Evolutionary conservation across 2,329 filamentous ascomycete genomes (phyloP).

Genomic region (Chaetothyriales sp.): DNA sequence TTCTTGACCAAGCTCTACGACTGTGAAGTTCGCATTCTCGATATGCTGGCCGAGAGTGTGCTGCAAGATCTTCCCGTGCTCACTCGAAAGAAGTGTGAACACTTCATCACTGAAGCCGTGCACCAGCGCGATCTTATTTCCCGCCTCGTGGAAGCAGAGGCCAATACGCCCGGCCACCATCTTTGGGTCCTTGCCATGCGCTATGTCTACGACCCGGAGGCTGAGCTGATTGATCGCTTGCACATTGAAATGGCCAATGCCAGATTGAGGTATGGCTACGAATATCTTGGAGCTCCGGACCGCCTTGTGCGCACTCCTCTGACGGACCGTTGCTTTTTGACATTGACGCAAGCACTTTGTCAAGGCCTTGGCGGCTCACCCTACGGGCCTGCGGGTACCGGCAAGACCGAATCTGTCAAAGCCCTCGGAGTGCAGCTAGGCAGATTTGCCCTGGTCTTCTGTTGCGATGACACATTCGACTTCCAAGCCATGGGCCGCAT

Average conservation of each 20-base stretch:
- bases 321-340: slow-evolving; percentile 96
- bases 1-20: slow-evolving; percentile 60
- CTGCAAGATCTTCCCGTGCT: slow-evolving; percentile 78
- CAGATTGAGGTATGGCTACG: slow-evolving; percentile 87
- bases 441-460: slow-evolving; percentile 96
- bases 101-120: slow-evolving; percentile 96
- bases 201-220: slow-evolving; percentile 72
- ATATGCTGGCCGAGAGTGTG: slow-evolving; percentile 75
- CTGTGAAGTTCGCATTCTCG: slow-evolving; percentile 70
- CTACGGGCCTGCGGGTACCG: slow-evolving; percentile 92
- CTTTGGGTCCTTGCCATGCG: slow-evolving; percentile 95
- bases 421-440: slow-evolving; percentile 91
- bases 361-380: slow-evolving; percentile 93
- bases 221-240: slow-evolving; percentile 69
- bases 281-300: slow-evolving; percentile 93
- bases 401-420: slow-evolving; percentile 98
- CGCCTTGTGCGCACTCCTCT: slow-evolving; percentile 91
- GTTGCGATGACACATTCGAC: slow-evolving; percentile 98
- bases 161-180: slow-evolving; percentile 64
- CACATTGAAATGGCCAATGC: slow-evolving; percentile 96
- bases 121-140: slow-evolving; percentile 91
- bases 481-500: slow-evolving; percentile 99
- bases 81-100: slow-evolving; percentile 90
- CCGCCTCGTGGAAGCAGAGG: slow-evolving; percentile 64
- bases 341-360: slow-evolving; percentile 86